phyloP scores from a whole-genome alignment of 441 rosid species.

The Pelargonium citronellum region DNA sequence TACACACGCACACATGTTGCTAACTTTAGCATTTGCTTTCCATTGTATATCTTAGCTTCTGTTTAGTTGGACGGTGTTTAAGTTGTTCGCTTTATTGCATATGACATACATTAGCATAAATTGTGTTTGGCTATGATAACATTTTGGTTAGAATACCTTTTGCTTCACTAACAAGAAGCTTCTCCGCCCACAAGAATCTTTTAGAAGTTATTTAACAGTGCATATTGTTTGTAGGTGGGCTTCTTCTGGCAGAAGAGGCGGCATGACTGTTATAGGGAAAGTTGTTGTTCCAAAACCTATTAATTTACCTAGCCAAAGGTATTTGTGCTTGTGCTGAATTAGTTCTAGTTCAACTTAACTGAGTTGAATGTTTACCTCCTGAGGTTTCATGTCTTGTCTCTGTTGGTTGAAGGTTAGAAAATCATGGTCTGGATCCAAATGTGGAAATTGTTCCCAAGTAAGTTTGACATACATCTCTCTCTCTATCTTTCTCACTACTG shows the following conservation, averaged over 20 bases:
- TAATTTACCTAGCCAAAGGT: constrained; percentile 98
- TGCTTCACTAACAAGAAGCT: neutral
- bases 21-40: no score
- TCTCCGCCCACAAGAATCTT: constrained; percentile 19
- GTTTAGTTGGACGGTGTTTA: no score
- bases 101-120: neutral
- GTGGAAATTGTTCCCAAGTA: constrained; percentile 99
- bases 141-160: neutral
- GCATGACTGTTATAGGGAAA: constrained; percentile 89
- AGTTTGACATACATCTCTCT: constrained; percentile 38
- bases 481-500: neutral
- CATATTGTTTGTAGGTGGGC: constrained; percentile 54
- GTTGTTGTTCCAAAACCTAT: constrained; percentile 96
- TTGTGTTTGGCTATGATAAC: neutral
- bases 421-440: constrained; percentile 88
- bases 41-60: no score
- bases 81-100: neutral
- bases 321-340: constrained; percentile 23
- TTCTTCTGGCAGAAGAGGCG: constrained; percentile 65
- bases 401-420: constrained; percentile 75
- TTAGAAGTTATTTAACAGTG: constrained; percentile 5
- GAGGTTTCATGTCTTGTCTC: constrained; percentile 15
- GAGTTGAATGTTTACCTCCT: neutral
- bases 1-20: no score
- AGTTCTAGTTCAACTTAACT: neutral